Evolutionary conservation across 768 basidiomycete species (phyloP).

Genomic region (Agaricus sinodeliciosus): DNA sequence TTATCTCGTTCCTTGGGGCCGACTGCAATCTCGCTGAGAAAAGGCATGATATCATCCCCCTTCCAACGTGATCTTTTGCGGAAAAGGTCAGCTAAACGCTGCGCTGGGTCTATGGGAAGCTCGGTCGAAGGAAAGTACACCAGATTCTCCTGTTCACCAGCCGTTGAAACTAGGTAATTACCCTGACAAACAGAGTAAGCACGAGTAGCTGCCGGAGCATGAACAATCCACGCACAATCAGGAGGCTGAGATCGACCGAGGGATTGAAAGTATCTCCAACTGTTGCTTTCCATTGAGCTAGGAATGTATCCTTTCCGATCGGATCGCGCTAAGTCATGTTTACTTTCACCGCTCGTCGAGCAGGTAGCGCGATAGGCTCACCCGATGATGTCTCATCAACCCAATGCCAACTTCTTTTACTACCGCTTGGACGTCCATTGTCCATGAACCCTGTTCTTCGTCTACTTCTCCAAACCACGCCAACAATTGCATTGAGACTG

Average conservation of each 20-base stretch:
- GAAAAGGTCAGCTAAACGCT: slow-evolving; percentile 87
- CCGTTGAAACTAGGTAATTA: slow-evolving; percentile 53
- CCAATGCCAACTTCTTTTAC: slow-evolving; percentile 76
- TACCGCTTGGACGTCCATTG: slow-evolving; percentile 51
- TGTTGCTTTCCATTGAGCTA: slow-evolving; percentile 60
- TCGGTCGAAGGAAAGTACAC: slow-evolving; percentile 71
- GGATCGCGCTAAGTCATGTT: slow-evolving; percentile 43
- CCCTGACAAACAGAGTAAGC: slow-evolving; percentile 42
- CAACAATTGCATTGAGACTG: slow-evolving; percentile 65
- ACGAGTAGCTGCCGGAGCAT: background rate
- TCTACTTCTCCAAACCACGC: slow-evolving; percentile 72
- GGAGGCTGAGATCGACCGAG: slow-evolving; percentile 52
- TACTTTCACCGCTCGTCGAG: background rate
- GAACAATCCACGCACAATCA: slow-evolving; percentile 46
- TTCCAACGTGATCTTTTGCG: slow-evolving; percentile 72
- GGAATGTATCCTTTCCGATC: slow-evolving; percentile 47
- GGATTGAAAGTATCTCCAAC: slow-evolving; percentile 77
- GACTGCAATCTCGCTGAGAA: slow-evolving; percentile 77
- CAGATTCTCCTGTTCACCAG: slow-evolving; percentile 32
- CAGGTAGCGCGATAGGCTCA: slow-evolving; percentile 17
- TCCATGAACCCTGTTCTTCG: slow-evolving; percentile 47
- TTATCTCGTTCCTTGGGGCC: slow-evolving; percentile 85
- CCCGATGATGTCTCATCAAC: slow-evolving; percentile 58
- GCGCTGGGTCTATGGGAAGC: slow-evolving; percentile 71
- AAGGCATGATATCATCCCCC: slow-evolving; percentile 73